Base-by-base conservation (phyloP, 345 rosid genomes). In the Abelmoschus esculentus region DNA sequence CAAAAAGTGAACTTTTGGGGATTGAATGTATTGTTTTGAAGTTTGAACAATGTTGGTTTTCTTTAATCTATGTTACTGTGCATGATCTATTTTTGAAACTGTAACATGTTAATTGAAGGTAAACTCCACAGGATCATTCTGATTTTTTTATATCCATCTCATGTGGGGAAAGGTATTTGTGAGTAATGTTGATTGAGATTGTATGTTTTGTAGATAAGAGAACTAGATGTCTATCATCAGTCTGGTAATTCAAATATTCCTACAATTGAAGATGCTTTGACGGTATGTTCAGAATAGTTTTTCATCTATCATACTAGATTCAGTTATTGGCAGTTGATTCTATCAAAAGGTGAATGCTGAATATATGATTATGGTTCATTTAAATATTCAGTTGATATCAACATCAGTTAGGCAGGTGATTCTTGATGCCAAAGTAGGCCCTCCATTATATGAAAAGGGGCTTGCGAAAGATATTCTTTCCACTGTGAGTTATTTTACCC, bases 401-500 rank as follows among this genome's bases (percentile, higher is more conserved):
- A 76, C 67, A 78, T 89, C 99, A 68, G 93, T 91, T 59, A 78
- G 54, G 66, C 80, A 54, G 81, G 93, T 91, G 77, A 82, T 95
- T 76, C 81, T 95, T 47, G 99, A 95, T 75, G 96, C 86, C n/a
- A 95, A 95, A 82, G 89, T 91, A 15, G 96, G 99, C 55, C 97
- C 97, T 34, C 99, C 93, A 49, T 80, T 77, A 68, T 83, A 81
- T 81, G 99, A 91, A 76, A 89, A 84, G 74, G 96, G 93, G 26
- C 90, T 95, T 31, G 90, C 96, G 6, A 77, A 83, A 70, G 96
- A 95, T 76, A 85, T 95, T 66, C 87, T 95, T 44, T 85, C 96
- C 59, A 78, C n/a, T 7, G 42, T 91, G 79, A 86, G 97, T 80
- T 70, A 66, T 29, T 61, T 40, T 63, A 32, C 17, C 28, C 46